Evolutionary conservation across 1,284 basidiomycete species (phyloP), one percentile per base, ranked within the genome.

Genomic region (Cutaneotrichosporon cutaneum): DNA sequence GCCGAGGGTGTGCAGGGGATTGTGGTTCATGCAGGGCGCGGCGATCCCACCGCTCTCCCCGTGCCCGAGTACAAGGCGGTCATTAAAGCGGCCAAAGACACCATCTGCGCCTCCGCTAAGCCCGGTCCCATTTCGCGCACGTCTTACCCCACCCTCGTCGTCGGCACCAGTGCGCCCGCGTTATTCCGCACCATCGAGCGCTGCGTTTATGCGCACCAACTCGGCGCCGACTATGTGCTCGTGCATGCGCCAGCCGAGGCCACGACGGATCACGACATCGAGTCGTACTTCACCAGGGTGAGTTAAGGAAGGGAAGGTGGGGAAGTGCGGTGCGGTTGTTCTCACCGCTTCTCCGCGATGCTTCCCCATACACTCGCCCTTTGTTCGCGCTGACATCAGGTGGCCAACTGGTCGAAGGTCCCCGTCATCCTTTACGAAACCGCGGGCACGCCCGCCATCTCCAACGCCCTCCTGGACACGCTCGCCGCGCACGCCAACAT

Each of bases 371-470:
- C n/a, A 21, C 18, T 11, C 18, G 44, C 26, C 16, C 27, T 35
- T 26, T 36, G 21, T 18, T 16, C 4, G n/a, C 27, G 18, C 52
- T 54, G 35, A 54, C 35, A 14, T 9, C 35, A 54, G 52, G 32
- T 33, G 5, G 52, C 33, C 21, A 33, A 54, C 52, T 54, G 52
- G 52, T 39, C 52, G 4, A 54, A 54, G 35, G 30, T 54, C n/a
- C 52, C 52, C 13, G 52, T 54, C 14, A 54, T 54, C 35, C 24
- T 54, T 9, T 54, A 26, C 52, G 52, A 54, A 16, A 54, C 52
- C 5, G 35, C 35, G 30, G 52, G 52, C 21, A 54, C 52, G 14
- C 52, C 52, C 21, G 33, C 14, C 21, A 11, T 54, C 33, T 24
- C 21, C 33, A n/a, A 18, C 13, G 11, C 21, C 6, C 13, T 54